Percentiles rank a stretch among this genome's conserved stretches.
Conservation (phyloP, 306 rosid species). For the Fragaria ananassa region DNA sequence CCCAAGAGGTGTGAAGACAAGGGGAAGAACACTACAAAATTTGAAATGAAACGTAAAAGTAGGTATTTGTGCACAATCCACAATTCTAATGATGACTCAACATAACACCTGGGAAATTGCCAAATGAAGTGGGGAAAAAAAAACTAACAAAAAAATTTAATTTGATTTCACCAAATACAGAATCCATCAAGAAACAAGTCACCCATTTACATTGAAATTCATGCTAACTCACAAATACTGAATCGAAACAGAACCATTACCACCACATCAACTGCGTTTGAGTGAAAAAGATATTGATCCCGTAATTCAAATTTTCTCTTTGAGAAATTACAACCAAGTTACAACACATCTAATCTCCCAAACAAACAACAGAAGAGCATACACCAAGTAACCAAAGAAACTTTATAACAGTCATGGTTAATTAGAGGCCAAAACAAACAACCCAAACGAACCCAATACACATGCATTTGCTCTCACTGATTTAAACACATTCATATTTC, state of each 20-base stretch:
- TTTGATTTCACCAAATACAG: background rate
- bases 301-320: background rate
- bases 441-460: background rate
- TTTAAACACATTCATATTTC: background rate
- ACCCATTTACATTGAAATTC: background rate
- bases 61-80: background rate
- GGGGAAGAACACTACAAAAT: background rate
- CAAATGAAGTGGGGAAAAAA: background rate
- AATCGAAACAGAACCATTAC: background rate
- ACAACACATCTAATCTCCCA: background rate
- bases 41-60: background rate
- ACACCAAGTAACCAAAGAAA: background rate
- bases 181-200: background rate
- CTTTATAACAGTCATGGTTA: no score
- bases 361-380: slow-evolving; percentile 2
- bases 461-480: background rate
- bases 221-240: background rate
- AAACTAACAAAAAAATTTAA: background rate
- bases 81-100: background rate
- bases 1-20: slow-evolving; percentile 6
- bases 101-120: background rate
- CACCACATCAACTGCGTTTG: background rate
- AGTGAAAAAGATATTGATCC: background rate
- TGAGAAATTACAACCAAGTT: background rate
- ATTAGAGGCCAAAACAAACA: background rate